Evolutionary conservation across 495 filamentous ascomycete genomes (phyloP).

Genomic region (Aspergillus avenaceus): DNA sequence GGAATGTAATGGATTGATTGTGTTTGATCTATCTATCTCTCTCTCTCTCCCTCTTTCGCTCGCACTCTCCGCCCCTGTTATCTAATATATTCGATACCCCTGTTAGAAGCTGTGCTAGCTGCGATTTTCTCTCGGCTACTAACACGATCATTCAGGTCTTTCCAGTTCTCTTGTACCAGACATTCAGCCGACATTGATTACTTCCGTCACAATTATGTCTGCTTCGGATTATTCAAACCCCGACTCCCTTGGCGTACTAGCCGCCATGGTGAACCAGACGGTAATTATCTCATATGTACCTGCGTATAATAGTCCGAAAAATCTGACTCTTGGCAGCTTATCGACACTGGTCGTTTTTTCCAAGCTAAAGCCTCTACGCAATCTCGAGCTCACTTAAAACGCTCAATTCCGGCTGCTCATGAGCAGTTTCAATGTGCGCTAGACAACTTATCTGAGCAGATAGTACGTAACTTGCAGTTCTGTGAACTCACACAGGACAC

Average conservation of each 20-base stretch:
- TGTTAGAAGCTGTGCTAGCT: neutral
- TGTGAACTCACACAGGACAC: neutral
- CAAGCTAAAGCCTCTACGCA: slow-evolving; percentile 33
- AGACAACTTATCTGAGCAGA: slow-evolving; percentile 49
- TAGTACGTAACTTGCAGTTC: slow-evolving; percentile 33
- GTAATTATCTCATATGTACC: slow-evolving; percentile 18
- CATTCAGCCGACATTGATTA: neutral
- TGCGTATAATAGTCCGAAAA: neutral
- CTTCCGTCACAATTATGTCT: slow-evolving; percentile 20
- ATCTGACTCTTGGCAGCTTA: slow-evolving; percentile 35
- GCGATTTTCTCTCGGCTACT: neutral
- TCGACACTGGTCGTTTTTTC: slow-evolving; percentile 48
- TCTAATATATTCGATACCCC: neutral
- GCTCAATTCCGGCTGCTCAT: slow-evolving; percentile 40
- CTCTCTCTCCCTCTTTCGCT: neutral
- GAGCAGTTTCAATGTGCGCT: slow-evolving; percentile 45
- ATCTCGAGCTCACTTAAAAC: slow-evolving; percentile 34
- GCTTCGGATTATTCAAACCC: slow-evolving; percentile 31
- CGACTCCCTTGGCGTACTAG: slow-evolving; percentile 39
- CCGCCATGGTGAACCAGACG: slow-evolving; percentile 42
- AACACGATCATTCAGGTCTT: neutral
- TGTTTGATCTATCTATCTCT: neutral
- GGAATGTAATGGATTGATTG: neutral
- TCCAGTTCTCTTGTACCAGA: no score
- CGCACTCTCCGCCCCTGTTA: neutral